A percentile compares a stretch with the other conserved stretches of the same genome.
phyloP scores from a whole-genome alignment of 2,329 filamentous ascomycete genomes.

The Colletotrichum sp. region DNA sequence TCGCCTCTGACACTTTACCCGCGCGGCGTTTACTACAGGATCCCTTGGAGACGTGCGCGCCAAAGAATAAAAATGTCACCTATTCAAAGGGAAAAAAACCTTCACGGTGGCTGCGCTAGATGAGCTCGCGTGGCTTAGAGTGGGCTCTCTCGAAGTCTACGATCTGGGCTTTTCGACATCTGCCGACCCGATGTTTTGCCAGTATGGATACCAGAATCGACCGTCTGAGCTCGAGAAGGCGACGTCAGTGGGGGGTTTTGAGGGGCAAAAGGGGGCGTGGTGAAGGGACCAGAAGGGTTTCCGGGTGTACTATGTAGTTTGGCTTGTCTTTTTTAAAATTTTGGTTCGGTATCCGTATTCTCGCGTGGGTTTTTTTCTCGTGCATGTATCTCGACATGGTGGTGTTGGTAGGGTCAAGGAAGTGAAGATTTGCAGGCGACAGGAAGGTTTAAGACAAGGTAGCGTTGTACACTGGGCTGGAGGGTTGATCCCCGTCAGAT shows the following conservation, averaged over 20 bases:
- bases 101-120: background rate
- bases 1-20: background rate
- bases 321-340: background rate
- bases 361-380: background rate
- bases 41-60: background rate
- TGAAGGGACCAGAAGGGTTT: background rate
- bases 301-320: background rate
- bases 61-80: background rate
- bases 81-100: background rate
- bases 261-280: background rate
- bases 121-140: slow-evolving; percentile 3
- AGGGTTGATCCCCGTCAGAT: background rate
- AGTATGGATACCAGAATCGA: background rate
- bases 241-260: background rate
- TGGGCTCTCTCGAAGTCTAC: background rate
- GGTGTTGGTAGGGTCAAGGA: background rate
- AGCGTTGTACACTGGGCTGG: background rate
- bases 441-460: background rate
- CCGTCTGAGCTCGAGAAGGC: background rate
- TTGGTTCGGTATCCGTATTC: background rate
- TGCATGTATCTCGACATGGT: background rate
- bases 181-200: background rate
- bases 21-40: background rate
- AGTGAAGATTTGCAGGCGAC: background rate
- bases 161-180: background rate